These are phyloP conservation scores for Melastoma malabathricum DNA, from an alignment of 345 rosid species.

Conservation along the genomic window DNA sequence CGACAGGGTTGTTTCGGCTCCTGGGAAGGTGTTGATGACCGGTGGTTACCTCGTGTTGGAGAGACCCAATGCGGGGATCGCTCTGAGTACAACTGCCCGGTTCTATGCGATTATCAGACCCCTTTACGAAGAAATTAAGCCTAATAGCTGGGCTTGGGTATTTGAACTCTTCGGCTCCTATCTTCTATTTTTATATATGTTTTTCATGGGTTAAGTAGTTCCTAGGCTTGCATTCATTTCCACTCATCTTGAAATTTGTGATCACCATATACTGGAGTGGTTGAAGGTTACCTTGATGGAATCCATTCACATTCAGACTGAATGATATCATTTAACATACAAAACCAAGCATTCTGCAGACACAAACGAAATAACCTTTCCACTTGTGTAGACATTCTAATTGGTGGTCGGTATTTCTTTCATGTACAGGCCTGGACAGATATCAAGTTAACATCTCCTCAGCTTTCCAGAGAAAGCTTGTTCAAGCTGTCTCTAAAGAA, in stretches of 20 bases:
- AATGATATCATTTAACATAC: too few relatives aligned
- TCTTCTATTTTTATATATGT: too few relatives aligned
- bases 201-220: too few relatives aligned
- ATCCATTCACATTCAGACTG: too few relatives aligned
- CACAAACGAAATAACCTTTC: too few relatives aligned
- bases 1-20: slow-evolving; percentile 87
- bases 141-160: slow-evolving; percentile 92
- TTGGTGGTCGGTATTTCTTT: slow-evolving; percentile 4
- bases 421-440: slow-evolving; percentile 58
- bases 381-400: neutral
- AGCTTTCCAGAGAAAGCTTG: slow-evolving; percentile 71
- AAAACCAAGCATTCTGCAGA: too few relatives aligned
- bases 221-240: too few relatives aligned
- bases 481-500: slow-evolving; percentile 61
- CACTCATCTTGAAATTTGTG: too few relatives aligned
- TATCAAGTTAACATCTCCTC: slow-evolving; percentile 84
- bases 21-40: slow-evolving; percentile 90
- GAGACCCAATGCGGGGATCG: slow-evolving; percentile 89
- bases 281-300: too few relatives aligned
- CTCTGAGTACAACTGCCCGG: slow-evolving; percentile 84
- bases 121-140: slow-evolving; percentile 41
- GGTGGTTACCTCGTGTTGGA: slow-evolving; percentile 91
- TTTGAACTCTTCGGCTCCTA: slow-evolving; percentile 6
- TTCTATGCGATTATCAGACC: slow-evolving; percentile 86
- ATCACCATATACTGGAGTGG: too few relatives aligned